Conservation (phyloP, 768 basidiomycete genomes). For the Tylopilus felleus region DNA sequence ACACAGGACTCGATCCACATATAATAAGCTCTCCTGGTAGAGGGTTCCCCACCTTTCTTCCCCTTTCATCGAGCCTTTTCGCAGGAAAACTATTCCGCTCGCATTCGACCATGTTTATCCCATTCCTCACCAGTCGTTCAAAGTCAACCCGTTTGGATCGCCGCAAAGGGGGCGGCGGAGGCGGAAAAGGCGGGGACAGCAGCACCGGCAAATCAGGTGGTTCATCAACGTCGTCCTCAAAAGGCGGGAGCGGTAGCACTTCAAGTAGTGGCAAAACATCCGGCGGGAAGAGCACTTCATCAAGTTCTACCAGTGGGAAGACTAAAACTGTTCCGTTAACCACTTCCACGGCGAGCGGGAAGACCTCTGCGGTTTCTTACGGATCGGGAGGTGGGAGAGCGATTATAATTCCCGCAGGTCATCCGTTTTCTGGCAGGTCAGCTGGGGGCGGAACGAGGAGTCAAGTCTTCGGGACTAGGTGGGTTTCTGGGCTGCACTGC, state of each 20-base stretch:
- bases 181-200: slow-evolving; percentile 17
- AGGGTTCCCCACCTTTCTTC: no score
- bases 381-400: slow-evolving; percentile 32
- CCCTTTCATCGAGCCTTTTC: no score
- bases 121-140: slow-evolving; percentile 11
- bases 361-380: slow-evolving; percentile 29
- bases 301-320: slow-evolving; percentile 1
- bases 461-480: slow-evolving; percentile 46
- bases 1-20: no score
- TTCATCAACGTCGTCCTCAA: no score
- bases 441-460: slow-evolving; percentile 51
- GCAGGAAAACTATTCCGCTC: not conserved
- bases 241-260: no score
- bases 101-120: slow-evolving; percentile 17
- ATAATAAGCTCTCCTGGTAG: no score
- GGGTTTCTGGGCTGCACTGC: slow-evolving; percentile 5
- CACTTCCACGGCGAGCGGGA: slow-evolving; percentile 20
- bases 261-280: not conserved
- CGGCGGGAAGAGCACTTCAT: not conserved
- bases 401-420: slow-evolving; percentile 41
- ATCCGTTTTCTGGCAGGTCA: slow-evolving; percentile 44
- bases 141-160: slow-evolving; percentile 12
- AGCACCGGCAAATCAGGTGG: not conserved
- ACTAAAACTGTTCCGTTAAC: slow-evolving; percentile 19
- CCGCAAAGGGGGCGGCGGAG: slow-evolving; percentile 35